A percentile compares a stretch with the other conserved stretches of the same genome.
Conservation (phyloP, 257 asterid genomes). For the Solanum bulbocastanum region DNA sequence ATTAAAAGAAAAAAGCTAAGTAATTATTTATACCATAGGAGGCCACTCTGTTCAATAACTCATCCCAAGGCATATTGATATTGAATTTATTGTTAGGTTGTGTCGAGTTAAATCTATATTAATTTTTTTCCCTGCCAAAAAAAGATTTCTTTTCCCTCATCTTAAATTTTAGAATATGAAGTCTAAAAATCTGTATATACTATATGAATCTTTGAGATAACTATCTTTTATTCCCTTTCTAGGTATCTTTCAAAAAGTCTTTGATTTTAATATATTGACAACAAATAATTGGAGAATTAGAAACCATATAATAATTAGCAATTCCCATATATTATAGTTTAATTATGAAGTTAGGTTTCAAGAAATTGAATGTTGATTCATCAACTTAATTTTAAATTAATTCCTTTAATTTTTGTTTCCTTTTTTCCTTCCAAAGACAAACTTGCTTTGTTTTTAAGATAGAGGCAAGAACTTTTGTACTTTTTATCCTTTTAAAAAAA, state of each 20-base stretch:
- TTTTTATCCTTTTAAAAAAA: background rate
- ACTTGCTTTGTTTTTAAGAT: background rate
- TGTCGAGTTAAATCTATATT: no score
- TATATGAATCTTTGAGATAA: no score
- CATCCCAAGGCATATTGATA: no score
- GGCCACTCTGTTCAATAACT: no score
- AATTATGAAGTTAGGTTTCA: background rate
- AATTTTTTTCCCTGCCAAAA: no score
- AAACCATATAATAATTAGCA: background rate
- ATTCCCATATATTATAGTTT: background rate
- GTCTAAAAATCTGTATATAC: rapidly evolving
- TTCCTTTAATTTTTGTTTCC: background rate
- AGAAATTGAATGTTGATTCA: background rate
- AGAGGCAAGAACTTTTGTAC: background rate
- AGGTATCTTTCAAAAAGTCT: background rate
- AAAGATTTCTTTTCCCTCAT: rapidly evolving
- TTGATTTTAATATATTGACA: background rate
- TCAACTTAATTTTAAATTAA: background rate
- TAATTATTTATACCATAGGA: no score
- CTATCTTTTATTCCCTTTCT: no score
- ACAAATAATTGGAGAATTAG: background rate
- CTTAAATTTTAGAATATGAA: no score
- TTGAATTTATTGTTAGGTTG: no score
- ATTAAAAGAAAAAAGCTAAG: no score
- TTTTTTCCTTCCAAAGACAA: background rate